Conservation (phyloP, 345 rosid genomes). For the Crucihimalaya himalaica region DNA sequence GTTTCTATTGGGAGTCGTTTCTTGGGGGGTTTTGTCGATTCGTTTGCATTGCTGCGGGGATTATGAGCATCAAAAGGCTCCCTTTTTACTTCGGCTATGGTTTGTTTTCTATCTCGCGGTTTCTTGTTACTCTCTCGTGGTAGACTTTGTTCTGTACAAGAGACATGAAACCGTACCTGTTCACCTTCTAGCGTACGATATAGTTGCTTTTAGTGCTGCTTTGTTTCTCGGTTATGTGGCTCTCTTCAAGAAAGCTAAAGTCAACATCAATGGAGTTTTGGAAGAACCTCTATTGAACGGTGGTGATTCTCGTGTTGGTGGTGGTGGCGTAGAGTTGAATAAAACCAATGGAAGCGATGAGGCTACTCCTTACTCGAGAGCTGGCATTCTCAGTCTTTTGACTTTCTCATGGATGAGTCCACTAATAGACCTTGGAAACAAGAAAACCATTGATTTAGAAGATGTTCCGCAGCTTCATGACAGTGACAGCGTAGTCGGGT, state of each 20-base stretch:
- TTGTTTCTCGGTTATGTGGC: conserved; percentile 56
- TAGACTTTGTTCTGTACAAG: conserved; percentile 51
- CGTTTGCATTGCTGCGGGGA: conserved; percentile 45
- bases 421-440: conserved; percentile 58
- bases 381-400: conserved; percentile 48
- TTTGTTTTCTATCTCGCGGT: conserved; percentile 58
- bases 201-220: conserved; percentile 42
- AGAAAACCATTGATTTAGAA: conserved; percentile 58
- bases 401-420: conserved; percentile 72
- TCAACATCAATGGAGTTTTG: conserved; percentile 37
- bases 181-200: conserved; percentile 46
- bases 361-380: conserved; percentile 53
- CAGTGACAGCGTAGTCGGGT: conserved; percentile 47
- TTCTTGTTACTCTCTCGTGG: conserved; percentile 61
- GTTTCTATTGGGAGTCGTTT: conserved; percentile 50
- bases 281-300: conserved; percentile 55
- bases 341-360: conserved; percentile 44
- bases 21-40: conserved; percentile 62
- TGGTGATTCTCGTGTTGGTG: conserved; percentile 21
- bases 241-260: conserved; percentile 41
- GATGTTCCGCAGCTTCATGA: conserved; percentile 68
- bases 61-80: conserved; percentile 45
- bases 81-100: conserved; percentile 67
- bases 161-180: conserved; percentile 36
- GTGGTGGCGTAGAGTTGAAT: conserved; percentile 15